A percentile compares a stretch with the other conserved stretches of the same genome.
phyloP scores from a whole-genome alignment of 495 filamentous ascomycete genomes.

The Cryomyces minteri region DNA sequence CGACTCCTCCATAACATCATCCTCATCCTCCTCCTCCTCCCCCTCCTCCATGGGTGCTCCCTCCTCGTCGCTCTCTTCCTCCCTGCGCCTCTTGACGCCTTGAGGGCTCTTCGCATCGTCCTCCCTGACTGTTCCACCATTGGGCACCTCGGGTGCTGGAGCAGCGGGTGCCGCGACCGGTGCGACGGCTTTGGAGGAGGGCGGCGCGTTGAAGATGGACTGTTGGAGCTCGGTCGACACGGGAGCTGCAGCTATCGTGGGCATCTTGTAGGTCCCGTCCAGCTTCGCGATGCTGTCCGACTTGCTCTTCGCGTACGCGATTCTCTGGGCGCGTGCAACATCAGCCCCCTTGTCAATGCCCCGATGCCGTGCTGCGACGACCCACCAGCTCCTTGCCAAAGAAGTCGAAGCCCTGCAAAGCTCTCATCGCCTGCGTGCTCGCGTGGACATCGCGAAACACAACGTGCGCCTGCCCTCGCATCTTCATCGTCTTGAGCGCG shows the following conservation, averaged over 20 bases:
- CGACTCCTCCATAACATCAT: conserved; percentile 16
- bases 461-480: conserved; percentile 90
- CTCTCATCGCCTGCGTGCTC: conserved; percentile 77
- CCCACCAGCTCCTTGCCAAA: conserved; percentile 75
- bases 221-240: conserved; percentile 61
- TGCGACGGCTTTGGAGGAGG: conserved; percentile 15
- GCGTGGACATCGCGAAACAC: conserved; percentile 75
- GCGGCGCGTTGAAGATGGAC: conserved; percentile 43
- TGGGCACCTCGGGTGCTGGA: background rate
- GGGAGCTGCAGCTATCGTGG: conserved; percentile 28
- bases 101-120: conserved; percentile 7
- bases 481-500: conserved; percentile 67
- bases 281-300: conserved; percentile 76
- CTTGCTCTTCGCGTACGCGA: conserved; percentile 72
- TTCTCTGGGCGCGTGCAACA: conserved; percentile 37
- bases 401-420: conserved; percentile 72
- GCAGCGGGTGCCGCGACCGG: background rate
- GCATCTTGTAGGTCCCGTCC: conserved; percentile 68
- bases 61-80: conserved; percentile 15
- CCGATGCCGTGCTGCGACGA: background rate
- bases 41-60: conserved; percentile 17
- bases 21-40: conserved; percentile 13
- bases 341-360: background rate
- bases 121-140: background rate
- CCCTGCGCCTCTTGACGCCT: conserved; percentile 15